These are phyloP conservation scores for Puccinia triticina DNA, from an alignment of 1,284 basidiomycete genomes.

Conservation along the genomic window DNA sequence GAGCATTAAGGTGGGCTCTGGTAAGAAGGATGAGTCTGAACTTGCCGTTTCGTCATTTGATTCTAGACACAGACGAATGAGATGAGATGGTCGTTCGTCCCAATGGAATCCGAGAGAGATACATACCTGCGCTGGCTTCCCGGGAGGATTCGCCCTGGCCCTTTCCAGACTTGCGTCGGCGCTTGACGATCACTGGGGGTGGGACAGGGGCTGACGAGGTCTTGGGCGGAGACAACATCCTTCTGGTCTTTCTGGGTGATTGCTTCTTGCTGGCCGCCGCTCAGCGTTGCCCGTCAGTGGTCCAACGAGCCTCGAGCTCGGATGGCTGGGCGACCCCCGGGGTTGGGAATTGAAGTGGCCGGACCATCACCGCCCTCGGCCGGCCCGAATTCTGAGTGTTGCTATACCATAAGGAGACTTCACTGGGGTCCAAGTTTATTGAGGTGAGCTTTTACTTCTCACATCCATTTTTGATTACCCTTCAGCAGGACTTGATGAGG, in stretches of 20 bases:
- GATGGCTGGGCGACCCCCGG: background rate
- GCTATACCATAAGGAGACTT: background rate
- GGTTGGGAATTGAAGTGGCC: background rate
- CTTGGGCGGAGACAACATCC: constrained; percentile 12
- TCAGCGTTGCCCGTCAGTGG: no score
- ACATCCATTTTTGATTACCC: background rate
- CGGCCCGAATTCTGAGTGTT: background rate
- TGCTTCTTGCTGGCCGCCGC: background rate
- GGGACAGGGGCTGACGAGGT: background rate
- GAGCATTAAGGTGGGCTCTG: background rate
- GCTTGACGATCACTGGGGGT: constrained; percentile 37
- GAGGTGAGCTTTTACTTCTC: background rate
- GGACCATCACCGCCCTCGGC: background rate
- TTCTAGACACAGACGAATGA: constrained; percentile 28
- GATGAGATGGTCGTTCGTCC: background rate
- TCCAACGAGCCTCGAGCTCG: no score
- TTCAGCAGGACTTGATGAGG: background rate
- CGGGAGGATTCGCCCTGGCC: constrained; percentile 46
- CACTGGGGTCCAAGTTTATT: background rate
- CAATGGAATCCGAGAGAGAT: background rate
- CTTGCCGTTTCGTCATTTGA: constrained; percentile 49
- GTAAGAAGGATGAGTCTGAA: background rate
- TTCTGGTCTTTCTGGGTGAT: background rate
- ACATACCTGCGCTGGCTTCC: constrained; percentile 48
- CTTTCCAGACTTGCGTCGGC: constrained; percentile 45